Conservation (phyloP, 1,139 yeast species). For the Eremothecium gossypii region DNA sequence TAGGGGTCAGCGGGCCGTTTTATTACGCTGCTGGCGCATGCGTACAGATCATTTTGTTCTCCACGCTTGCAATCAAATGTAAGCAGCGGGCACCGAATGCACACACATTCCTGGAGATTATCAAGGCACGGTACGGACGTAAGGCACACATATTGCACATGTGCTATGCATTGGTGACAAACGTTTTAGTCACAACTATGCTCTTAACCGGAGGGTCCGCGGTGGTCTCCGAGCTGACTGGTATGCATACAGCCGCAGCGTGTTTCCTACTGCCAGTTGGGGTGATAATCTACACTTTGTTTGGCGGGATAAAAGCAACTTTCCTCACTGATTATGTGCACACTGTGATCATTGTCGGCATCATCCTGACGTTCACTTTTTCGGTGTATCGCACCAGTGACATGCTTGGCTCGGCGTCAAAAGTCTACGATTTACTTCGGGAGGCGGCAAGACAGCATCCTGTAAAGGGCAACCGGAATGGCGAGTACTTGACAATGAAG, state of each 20-base stretch:
- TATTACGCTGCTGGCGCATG: slow-evolving; percentile 70
- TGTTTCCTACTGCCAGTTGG: slow-evolving; percentile 76
- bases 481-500: slow-evolving; percentile 72
- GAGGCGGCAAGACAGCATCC: slow-evolving; percentile 51
- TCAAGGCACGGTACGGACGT: slow-evolving; percentile 61
- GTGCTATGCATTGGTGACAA: slow-evolving; percentile 78
- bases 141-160: slow-evolving; percentile 58
- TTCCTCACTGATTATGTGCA: slow-evolving; percentile 82
- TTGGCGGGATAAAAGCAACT: slow-evolving; percentile 88
- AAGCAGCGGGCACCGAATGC: slow-evolving; percentile 67
- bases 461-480: slow-evolving; percentile 62
- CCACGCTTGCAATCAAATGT: slow-evolving; percentile 64
- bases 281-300: slow-evolving; percentile 70
- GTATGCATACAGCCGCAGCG: slow-evolving; percentile 76
- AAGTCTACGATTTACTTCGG: slow-evolving; percentile 61
- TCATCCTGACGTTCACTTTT: slow-evolving; percentile 55
- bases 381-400: slow-evolving; percentile 53
- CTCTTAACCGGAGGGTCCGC: slow-evolving; percentile 81
- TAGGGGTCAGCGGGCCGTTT: slow-evolving; percentile 70
- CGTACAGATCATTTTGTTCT: slow-evolving; percentile 61
- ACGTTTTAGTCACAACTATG: slow-evolving; percentile 81
- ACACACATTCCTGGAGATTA: slow-evolving; percentile 66
- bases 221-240: slow-evolving; percentile 65
- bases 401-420: slow-evolving; percentile 68
- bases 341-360: slow-evolving; percentile 51